phyloP scores from a whole-genome alignment of 1,284 basidiomycete species.

The Marasmius tenuissimus region DNA sequence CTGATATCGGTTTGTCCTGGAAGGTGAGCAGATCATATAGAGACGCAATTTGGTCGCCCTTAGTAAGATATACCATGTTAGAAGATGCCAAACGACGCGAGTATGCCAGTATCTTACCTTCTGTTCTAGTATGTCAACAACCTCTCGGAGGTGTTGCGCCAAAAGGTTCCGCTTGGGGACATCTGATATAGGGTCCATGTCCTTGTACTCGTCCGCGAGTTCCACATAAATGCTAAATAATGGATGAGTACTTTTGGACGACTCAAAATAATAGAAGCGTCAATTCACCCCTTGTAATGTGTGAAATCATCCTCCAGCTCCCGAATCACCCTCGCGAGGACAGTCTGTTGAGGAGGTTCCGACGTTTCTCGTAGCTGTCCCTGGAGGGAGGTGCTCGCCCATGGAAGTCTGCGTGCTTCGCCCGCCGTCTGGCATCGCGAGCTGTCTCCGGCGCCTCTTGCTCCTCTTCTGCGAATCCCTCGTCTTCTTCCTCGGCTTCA shows the following conservation, averaged over 20 bases:
- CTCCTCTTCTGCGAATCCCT: conserved; percentile 49
- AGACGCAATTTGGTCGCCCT: conserved; percentile 89
- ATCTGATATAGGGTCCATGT: conserved; percentile 81
- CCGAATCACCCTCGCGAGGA: conserved; percentile 73
- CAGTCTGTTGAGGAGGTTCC: conserved; percentile 73
- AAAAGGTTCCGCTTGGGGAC: conserved; percentile 78
- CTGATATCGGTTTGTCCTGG: conserved; percentile 56
- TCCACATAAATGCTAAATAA: conserved; percentile 76
- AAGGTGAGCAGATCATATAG: conserved; percentile 79
- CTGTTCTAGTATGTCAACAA: conserved; percentile 85
- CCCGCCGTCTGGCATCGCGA: conserved; percentile 16
- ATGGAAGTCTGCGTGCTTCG: conserved; percentile 28
- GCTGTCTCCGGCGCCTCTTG: conserved; percentile 15
- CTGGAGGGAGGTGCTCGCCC: conserved; percentile 15
- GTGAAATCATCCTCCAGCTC: conserved; percentile 90
- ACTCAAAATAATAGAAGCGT: neutral
- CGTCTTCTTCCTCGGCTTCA: conserved; percentile 38
- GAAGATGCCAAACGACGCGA: neutral
- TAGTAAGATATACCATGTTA: conserved; percentile 8
- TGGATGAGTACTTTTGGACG: conserved; percentile 3
- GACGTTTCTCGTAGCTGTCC: conserved; percentile 31
- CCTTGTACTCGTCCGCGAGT: conserved; percentile 86
- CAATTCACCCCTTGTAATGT: conserved; percentile 81
- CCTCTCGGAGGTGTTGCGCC: conserved; percentile 83
- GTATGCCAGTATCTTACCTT: conserved; percentile 52